Conservation (phyloP, 805 yeast genomes). For the Schizosaccharomyces octosporus region DNA sequence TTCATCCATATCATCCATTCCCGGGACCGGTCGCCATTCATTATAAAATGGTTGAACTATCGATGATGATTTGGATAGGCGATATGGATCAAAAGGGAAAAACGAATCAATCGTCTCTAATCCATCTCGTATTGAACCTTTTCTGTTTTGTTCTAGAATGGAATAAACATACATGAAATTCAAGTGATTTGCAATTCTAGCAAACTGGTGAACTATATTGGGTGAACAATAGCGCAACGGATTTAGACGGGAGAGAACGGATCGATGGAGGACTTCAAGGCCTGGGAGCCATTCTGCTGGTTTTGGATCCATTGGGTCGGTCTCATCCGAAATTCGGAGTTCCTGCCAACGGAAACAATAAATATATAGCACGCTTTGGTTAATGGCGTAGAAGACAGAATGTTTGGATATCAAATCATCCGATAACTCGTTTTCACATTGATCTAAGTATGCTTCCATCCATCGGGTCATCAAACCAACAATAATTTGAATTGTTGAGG, state of each 20-base stretch:
- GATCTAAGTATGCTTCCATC: constrained; percentile 55
- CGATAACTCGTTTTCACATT: constrained; percentile 55
- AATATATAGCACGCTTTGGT: constrained; percentile 70
- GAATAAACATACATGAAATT: constrained; percentile 80
- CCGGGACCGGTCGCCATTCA: constrained; percentile 64
- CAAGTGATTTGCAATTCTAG: constrained; percentile 66
- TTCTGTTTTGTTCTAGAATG: constrained; percentile 55
- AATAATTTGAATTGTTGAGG: constrained; percentile 56
- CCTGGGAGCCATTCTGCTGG: constrained; percentile 42
- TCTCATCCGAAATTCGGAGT: constrained; percentile 18
- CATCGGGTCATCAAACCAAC: constrained; percentile 57
- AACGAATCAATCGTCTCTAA: constrained; percentile 52
- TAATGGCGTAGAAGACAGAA: constrained; percentile 64
- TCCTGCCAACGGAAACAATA: constrained; percentile 64
- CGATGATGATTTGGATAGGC: constrained; percentile 33
- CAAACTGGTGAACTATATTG: constrained; percentile 79
- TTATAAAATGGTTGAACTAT: constrained; percentile 34
- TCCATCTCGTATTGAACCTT: not conserved
- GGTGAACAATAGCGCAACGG: constrained; percentile 82
- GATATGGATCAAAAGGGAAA: constrained; percentile 83
- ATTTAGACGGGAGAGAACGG: constrained; percentile 66
- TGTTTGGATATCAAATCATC: constrained; percentile 72
- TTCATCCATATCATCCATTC: constrained; percentile 15
- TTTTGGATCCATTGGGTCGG: constrained; percentile 11
- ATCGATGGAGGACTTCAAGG: constrained; percentile 65